Evolutionary conservation across 2,329 filamentous ascomycete genomes (phyloP).

Genomic region (Arachnomyces sp.): DNA sequence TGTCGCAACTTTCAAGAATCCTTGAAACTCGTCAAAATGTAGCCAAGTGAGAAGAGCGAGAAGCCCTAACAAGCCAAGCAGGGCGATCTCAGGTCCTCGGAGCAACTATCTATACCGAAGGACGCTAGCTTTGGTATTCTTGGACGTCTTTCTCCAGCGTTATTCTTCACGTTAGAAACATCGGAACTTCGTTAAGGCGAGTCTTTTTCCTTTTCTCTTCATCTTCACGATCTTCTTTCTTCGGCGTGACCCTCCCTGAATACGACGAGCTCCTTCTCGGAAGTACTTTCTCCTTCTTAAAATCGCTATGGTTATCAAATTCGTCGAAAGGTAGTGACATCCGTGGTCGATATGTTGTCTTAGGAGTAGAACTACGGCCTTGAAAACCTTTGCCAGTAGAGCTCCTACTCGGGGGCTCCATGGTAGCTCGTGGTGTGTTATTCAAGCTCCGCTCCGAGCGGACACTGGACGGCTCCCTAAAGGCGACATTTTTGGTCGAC

Average conservation of each 20-base stretch:
- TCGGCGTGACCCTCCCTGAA: slow-evolving; percentile 6
- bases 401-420: too few species aligned
- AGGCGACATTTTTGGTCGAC: too few species aligned
- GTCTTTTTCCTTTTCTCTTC: slow-evolving; percentile 27
- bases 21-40: too few species aligned
- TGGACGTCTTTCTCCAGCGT: slow-evolving; percentile 3
- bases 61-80: too few species aligned
- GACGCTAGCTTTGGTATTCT: slow-evolving; percentile 2
- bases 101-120: neutral
- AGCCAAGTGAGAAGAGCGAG: too few species aligned
- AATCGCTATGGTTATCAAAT: slow-evolving; percentile 23
- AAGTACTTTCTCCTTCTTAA: slow-evolving; percentile 4
- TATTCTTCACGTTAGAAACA: slow-evolving; percentile 32
- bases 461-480: too few species aligned
- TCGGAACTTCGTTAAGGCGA: slow-evolving; percentile 37
- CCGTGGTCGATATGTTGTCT: neutral
- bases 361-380: slow-evolving; percentile 17
- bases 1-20: too few species aligned
- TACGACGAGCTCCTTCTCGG: slow-evolving; percentile 10
- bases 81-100: too few species aligned
- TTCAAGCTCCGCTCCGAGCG: too few species aligned
- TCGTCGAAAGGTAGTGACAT: slow-evolving; percentile 32
- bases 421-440: too few species aligned
- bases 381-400: neutral
- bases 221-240: slow-evolving; percentile 10